Evolutionary conservation across 2,329 filamentous ascomycete genomes (phyloP), one percentile per base, ranked within the genome.

Genomic region (Exophiala calicioides): DNA sequence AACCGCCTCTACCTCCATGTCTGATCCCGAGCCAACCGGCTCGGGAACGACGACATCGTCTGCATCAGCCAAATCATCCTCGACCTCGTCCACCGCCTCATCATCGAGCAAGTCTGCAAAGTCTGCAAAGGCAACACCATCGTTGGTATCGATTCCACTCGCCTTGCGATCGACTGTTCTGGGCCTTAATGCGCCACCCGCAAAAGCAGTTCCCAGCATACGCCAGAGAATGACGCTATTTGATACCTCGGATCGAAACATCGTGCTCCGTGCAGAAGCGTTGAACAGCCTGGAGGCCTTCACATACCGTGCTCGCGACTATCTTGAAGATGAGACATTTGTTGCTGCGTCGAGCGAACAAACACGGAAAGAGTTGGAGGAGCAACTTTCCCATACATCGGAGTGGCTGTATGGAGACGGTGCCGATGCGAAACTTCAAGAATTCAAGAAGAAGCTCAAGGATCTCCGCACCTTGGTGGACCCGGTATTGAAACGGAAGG

Each of bases 391-490:
- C 51, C 79, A 81, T 37, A 79, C 82, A 16, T 86, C 87, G 59
- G 90, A 95, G 8, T 98, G 93, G 91, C 81, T 98, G 50, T 93
- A 95, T 64, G 87, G 81, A 12, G 90, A 90, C 35, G 89, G 91
- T 45, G 77, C 79, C 12, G 83, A 90, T 37, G 90, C 93, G 3
- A 76, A 80, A 26, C 84, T 83, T 47, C 81, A 87, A 3, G 82
- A 85, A 36, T 79, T 98, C 60, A 87, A 85, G 65, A 77, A 80
- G 44, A 88, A 85, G 64, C 79, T 94, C 38, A 85, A 88, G 66
- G 80, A 79, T 33, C 80, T 98, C 38, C 85, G 88, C 63, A 80
- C 82, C 42, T 79, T 96, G 35, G 86, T 90, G 41, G 74, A 80
- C 23, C 91, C 90, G 1, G 82, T 95, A 19, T 77, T 89, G 58